Evolutionary conservation across 306 rosid genomes (phyloP).

Genomic region (Castanea crenata): DNA sequence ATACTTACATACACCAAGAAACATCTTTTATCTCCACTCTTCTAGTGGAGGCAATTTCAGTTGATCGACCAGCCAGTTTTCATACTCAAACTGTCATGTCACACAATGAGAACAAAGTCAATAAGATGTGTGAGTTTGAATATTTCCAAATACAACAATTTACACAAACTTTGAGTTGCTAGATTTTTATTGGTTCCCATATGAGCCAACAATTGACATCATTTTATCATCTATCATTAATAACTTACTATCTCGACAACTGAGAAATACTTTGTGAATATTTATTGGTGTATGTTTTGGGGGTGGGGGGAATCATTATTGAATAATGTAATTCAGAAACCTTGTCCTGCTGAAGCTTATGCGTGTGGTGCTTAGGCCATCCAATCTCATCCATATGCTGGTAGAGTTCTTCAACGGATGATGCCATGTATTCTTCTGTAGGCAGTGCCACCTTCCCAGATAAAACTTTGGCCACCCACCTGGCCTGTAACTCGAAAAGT

Average conservation of each 20-base stretch:
- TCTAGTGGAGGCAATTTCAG: neutral
- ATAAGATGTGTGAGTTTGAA: neutral
- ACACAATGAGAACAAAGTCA: neutral
- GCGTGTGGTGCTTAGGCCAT: neutral
- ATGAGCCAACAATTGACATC: too few relatives aligned
- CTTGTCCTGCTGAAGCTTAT: neutral
- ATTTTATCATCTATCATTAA: too few relatives aligned
- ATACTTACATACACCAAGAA: too few relatives aligned
- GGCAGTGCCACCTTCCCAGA: neutral
- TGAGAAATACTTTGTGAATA: too few relatives aligned
- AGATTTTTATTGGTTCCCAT: too few relatives aligned
- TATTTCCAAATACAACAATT: too few relatives aligned
- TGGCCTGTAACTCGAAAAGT: neutral
- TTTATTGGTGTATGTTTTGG: too few relatives aligned
- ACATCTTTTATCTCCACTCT: neutral
- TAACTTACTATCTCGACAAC: too few relatives aligned
- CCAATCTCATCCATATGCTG: neutral
- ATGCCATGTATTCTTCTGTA: neutral
- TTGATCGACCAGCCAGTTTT: neutral
- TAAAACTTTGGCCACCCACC: neutral
- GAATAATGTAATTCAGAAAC: neutral
- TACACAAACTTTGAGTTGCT: too few relatives aligned
- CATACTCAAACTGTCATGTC: neutral
- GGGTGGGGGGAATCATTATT: neutral
- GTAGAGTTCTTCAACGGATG: neutral